A percentile compares a stretch with the other conserved stretches of the same genome.
These are phyloP conservation scores for Pseudozyma hubeiensis DNA, from an alignment of 1,284 basidiomycete species.

Conservation along the genomic window DNA sequence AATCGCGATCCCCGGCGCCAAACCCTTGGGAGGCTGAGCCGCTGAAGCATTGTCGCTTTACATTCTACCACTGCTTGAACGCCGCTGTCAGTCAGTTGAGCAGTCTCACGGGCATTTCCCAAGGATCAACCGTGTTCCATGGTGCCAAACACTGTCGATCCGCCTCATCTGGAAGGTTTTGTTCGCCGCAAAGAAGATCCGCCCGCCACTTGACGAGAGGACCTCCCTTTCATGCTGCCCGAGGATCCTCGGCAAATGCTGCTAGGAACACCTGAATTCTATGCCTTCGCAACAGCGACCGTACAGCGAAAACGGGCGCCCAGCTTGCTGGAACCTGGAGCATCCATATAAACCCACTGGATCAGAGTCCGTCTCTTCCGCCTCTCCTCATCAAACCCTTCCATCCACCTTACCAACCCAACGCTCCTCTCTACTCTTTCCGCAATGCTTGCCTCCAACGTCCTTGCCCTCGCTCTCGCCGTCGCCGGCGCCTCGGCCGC, in stretches of 20 bases:
- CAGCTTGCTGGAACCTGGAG: neutral
- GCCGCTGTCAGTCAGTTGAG: constrained; percentile 31
- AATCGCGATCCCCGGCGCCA: too few relatives aligned
- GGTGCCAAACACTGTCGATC: constrained; percentile 32
- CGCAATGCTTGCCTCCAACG: constrained; percentile 58
- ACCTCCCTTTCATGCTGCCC: constrained; percentile 11
- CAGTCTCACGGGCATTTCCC: constrained; percentile 41
- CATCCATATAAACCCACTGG: constrained; percentile 29
- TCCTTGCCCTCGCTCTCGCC: constrained; percentile 49
- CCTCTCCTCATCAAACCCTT: constrained; percentile 8
- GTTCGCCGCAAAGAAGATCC: constrained; percentile 28
- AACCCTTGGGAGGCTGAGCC: too few relatives aligned
- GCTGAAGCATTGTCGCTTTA: constrained; percentile 11
- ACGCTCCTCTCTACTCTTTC: constrained; percentile 10
- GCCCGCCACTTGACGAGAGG: constrained; percentile 1
- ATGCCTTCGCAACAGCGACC: constrained; percentile 1
- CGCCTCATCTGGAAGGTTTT: constrained; percentile 33
- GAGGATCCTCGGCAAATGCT: constrained; percentile 26
- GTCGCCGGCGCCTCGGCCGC: constrained; percentile 54
- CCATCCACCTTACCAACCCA: neutral
- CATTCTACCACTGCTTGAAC: constrained; percentile 18
- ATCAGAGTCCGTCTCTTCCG: neutral
- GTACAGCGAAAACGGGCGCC: constrained; percentile 23
- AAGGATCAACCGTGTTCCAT: constrained; percentile 27
- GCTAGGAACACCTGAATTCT: constrained; percentile 27